Conservation (phyloP, 2,329 filamentous ascomycete genomes). For the Phyllosticta citrichinensis region DNA sequence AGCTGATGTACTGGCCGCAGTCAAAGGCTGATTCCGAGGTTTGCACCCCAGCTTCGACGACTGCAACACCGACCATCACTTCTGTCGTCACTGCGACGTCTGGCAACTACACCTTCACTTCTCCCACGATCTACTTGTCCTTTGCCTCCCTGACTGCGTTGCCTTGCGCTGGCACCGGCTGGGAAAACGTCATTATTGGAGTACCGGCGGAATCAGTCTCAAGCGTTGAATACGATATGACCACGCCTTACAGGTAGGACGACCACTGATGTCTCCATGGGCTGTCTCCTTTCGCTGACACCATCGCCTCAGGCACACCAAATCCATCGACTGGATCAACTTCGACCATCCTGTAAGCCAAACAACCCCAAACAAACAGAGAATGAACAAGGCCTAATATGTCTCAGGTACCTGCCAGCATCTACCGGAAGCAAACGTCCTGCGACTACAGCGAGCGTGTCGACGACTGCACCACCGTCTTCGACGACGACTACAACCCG, state of each 20-base stretch:
- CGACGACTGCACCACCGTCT: constrained; percentile 4
- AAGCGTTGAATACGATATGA: neutral
- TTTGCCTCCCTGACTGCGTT: neutral
- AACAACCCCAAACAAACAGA: neutral
- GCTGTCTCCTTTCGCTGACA: neutral
- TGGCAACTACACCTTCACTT: constrained; percentile 1
- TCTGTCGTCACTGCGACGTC: neutral
- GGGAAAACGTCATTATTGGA: neutral
- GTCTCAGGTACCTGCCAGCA: neutral
- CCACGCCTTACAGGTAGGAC: neutral
- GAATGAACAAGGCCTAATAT: neutral
- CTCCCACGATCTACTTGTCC: constrained; percentile 3
- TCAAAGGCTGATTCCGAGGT: neutral
- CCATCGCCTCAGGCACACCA: neutral
- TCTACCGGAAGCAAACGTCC: neutral
- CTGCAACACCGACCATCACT: neutral
- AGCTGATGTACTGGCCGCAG: constrained; percentile 6
- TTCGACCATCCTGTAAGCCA: neutral
- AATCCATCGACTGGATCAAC: constrained; percentile 1
- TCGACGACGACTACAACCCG: constrained; percentile 6
- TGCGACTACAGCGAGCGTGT: neutral
- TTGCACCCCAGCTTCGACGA: neutral
- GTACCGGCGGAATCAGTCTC: neutral
- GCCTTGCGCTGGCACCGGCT: neutral
- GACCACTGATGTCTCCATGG: neutral